These are phyloP conservation scores for Canna indica DNA, from an alignment of 176 grass and related monocot species.

Conservation along the genomic window DNA sequence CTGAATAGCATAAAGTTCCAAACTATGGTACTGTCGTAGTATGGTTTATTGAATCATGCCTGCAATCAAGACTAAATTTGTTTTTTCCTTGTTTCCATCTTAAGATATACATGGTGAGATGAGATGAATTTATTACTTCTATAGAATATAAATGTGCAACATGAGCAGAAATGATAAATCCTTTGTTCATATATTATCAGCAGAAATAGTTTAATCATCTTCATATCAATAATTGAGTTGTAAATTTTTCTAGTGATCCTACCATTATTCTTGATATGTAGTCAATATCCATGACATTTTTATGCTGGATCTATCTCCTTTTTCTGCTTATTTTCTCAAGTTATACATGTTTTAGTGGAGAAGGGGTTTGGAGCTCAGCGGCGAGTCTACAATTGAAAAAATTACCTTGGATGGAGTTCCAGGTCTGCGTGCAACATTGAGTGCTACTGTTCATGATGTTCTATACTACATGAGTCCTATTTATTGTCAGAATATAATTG, in stretches of 20 bases:
- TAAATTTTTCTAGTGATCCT: neutral
- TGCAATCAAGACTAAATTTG: neutral
- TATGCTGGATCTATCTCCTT: too few relatives aligned
- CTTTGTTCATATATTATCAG: neutral
- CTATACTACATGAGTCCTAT: conserved; percentile 99
- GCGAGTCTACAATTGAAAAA: conserved; percentile 82
- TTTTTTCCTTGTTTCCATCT: too few relatives aligned
- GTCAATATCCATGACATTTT: too few relatives aligned
- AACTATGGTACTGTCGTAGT: too few relatives aligned
- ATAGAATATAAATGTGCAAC: neutral
- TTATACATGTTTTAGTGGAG: conserved; percentile 51
- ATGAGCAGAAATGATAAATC: neutral
- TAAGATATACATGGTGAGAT: neutral
- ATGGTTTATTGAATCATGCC: neutral
- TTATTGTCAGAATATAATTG: conserved; percentile 94
- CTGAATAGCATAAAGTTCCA: too few relatives aligned
- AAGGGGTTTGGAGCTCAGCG: conserved; percentile 66
- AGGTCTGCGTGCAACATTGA: conserved; percentile 72
- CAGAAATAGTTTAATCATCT: neutral
- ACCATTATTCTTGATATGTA: too few relatives aligned
- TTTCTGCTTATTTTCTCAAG: neutral
- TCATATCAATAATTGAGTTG: neutral
- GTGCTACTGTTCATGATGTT: conserved; percentile 96
- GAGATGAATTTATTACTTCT: neutral
- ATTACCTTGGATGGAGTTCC: conserved; percentile 90